Evolutionary conservation across 1,139 yeast genomes (phyloP).

Genomic region (Groenewaldozyma auringiensis): DNA sequence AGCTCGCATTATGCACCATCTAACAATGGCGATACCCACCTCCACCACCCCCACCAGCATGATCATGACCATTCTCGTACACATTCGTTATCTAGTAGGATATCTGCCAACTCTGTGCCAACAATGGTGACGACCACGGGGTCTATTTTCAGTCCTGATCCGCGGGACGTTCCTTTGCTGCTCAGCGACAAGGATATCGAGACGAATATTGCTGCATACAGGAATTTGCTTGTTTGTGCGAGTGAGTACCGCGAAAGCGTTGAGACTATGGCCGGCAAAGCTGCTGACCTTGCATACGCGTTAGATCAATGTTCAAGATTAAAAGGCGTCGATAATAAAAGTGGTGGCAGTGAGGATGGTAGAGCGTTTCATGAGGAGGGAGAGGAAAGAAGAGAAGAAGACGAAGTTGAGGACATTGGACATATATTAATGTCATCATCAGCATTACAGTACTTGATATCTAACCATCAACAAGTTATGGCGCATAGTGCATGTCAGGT

Average conservation of each 20-base stretch:
- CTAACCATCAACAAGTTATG: constrained; percentile 70
- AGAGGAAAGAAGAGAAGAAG: no score
- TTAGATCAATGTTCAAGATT: constrained; percentile 63
- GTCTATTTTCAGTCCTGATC: constrained; percentile 14
- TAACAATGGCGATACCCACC: no score
- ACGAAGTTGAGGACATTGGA: not conserved
- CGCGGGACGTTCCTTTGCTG: constrained; percentile 49
- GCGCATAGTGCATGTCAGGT: constrained; percentile 44
- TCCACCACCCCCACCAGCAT: no score
- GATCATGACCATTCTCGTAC: not conserved
- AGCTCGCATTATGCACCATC: no score
- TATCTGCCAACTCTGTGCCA: constrained; percentile 4
- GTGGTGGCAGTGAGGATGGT: not conserved
- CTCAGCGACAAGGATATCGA: constrained; percentile 53
- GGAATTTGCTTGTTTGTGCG: constrained; percentile 45
- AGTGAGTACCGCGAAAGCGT: constrained; percentile 45
- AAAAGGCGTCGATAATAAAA: constrained; percentile 42
- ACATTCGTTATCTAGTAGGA: not conserved
- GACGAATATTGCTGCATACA: constrained; percentile 41
- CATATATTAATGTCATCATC: not conserved
- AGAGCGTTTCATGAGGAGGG: no score
- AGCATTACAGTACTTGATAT: constrained; percentile 67
- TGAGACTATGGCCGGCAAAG: constrained; percentile 47
- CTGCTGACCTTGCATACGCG: constrained; percentile 67
- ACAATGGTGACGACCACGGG: constrained; percentile 38